Percentiles rank a stretch among this genome's conserved stretches.
Evolutionary conservation across 2,329 filamentous ascomycete genomes (phyloP).

Genomic region (Simplicillium sp.): DNA sequence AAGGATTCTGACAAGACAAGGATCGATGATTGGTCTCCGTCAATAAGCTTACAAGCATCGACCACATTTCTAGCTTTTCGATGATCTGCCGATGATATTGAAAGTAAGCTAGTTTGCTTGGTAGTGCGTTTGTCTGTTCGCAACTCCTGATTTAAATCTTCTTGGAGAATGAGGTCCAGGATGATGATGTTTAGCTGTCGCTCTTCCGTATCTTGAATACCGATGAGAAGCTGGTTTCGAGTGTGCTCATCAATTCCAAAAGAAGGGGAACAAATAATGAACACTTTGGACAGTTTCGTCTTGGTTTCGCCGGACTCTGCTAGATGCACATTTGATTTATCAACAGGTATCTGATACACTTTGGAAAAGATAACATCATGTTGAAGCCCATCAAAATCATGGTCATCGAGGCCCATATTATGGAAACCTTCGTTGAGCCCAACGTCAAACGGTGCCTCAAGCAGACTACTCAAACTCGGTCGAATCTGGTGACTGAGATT

Average conservation of each 20-base stretch:
- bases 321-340: conserved; percentile 52
- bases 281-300: conserved; percentile 50
- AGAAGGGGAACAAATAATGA: conserved; percentile 53
- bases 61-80: conserved; percentile 57
- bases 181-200: conserved; percentile 59
- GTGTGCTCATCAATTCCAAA: conserved; percentile 43
- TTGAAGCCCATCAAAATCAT: conserved; percentile 60
- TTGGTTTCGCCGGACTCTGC: conserved; percentile 45
- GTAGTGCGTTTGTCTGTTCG: neutral
- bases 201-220: conserved; percentile 60
- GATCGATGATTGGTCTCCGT: conserved; percentile 59
- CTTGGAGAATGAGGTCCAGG: conserved; percentile 40
- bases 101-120: conserved; percentile 2
- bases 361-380: conserved; percentile 66
- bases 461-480: conserved; percentile 48
- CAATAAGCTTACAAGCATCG: conserved; percentile 62
- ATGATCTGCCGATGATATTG: conserved; percentile 30
- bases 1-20: conserved; percentile 59
- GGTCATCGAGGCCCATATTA: conserved; percentile 63
- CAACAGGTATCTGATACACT: conserved; percentile 56
- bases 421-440: conserved; percentile 64
- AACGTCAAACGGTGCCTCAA: conserved; percentile 60
- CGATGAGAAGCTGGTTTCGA: conserved; percentile 50
- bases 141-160: neutral
- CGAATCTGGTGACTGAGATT: conserved; percentile 37